These are phyloP conservation scores for Fusarium virguliforme DNA, from an alignment of 2,329 filamentous ascomycete species.

Conservation along the genomic window DNA sequence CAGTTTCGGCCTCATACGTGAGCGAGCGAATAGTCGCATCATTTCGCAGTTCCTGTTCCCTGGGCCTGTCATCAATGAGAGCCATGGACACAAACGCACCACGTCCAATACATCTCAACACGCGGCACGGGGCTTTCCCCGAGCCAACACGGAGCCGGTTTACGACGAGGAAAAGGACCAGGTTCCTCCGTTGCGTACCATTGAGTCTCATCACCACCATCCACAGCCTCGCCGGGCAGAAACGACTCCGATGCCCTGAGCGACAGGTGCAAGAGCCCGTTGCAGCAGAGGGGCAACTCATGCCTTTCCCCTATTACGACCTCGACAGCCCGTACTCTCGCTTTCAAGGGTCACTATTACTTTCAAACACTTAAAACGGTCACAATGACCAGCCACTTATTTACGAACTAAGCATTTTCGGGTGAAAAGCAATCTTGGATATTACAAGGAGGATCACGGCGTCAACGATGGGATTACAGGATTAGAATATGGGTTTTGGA, in stretches of 20 bases:
- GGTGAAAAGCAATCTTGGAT: slow-evolving; percentile 31
- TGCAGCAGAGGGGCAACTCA: background rate
- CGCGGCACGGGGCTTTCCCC: slow-evolving; percentile 44
- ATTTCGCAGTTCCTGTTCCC: slow-evolving; percentile 66
- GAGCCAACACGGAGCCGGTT: slow-evolving; percentile 50
- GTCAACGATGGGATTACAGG: slow-evolving; percentile 25
- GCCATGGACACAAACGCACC: slow-evolving; percentile 50
- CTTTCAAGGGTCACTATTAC: background rate
- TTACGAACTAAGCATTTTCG: slow-evolving; percentile 26
- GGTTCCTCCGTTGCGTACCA: slow-evolving; percentile 48
- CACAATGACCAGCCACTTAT: slow-evolving; percentile 13
- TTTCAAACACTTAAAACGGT: background rate
- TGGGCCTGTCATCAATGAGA: slow-evolving; percentile 59
- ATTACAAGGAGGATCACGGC: slow-evolving; percentile 23
- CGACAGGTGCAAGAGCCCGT: background rate
- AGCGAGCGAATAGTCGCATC: slow-evolving; percentile 60
- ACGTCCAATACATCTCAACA: slow-evolving; percentile 52
- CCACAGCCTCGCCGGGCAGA: slow-evolving; percentile 51
- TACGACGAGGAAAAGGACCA: slow-evolving; percentile 51
- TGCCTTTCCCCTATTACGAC: background rate
- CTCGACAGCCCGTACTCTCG: background rate
- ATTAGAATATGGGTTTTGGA: slow-evolving; percentile 27
- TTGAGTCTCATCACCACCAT: slow-evolving; percentile 45
- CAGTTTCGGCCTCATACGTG: slow-evolving; percentile 59
- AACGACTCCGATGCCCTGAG: slow-evolving; percentile 48